phyloP scores from a whole-genome alignment of 2,329 filamentous ascomycete genomes.

The Neocatenulostroma microsporum region DNA sequence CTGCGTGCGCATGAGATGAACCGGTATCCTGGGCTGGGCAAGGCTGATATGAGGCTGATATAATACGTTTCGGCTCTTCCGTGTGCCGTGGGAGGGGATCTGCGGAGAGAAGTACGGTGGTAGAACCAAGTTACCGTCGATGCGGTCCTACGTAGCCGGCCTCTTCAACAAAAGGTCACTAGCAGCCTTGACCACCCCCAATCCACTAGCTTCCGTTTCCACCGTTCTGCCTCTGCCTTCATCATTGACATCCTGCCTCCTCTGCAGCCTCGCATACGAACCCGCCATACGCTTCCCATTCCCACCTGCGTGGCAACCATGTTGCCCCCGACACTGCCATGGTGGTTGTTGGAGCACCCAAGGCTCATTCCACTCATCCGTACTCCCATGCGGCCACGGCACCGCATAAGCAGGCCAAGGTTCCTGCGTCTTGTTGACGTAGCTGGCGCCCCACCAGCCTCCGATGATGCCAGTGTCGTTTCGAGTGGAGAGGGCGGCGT shows the following conservation, averaged over 20 bases:
- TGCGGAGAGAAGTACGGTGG: too few species aligned
- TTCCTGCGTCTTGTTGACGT: constrained; percentile 15
- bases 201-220: constrained; percentile 77
- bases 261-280: background rate
- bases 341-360: constrained; percentile 14
- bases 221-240: constrained; percentile 76
- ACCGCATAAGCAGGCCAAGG: constrained; percentile 15
- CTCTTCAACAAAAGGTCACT: constrained; percentile 8
- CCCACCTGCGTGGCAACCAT: constrained; percentile 6
- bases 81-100: too few species aligned
- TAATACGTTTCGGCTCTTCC: too few species aligned
- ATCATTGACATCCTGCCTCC: constrained; percentile 59
- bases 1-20: too few species aligned
- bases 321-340: constrained; percentile 17
- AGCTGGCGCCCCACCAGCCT: constrained; percentile 66
- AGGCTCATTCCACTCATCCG: constrained; percentile 43
- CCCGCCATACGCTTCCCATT: constrained; percentile 1
- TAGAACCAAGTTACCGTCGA: too few species aligned
- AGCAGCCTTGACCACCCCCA: constrained; percentile 65
- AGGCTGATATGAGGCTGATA: too few species aligned
- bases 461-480: constrained; percentile 66
- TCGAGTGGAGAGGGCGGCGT: constrained; percentile 62
- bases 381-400: constrained; percentile 35
- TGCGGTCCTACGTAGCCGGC: background rate
- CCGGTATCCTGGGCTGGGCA: too few species aligned